A percentile compares a stretch with the other conserved stretches of the same genome.
Conservation (phyloP, 305 asterid genomes). For the Nicotiana rustica region DNA sequence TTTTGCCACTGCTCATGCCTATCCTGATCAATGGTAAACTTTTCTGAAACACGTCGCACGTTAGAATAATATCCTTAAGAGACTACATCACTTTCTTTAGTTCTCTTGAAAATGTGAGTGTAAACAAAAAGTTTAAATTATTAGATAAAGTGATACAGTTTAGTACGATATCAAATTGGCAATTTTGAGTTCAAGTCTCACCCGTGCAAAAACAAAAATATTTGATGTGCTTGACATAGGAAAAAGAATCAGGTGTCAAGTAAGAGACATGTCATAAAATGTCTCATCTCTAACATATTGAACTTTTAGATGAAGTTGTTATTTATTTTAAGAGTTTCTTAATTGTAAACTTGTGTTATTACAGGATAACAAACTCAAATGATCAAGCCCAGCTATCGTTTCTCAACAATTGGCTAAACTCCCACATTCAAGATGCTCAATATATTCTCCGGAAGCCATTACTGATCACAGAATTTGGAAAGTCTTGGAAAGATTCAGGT, state of each 20-base stretch:
- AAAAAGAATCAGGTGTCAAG: not conserved
- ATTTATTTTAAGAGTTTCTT: not conserved
- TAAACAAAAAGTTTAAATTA: not conserved
- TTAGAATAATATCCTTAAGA: not conserved
- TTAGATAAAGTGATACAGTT: not conserved
- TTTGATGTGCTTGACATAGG: not conserved
- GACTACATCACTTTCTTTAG: not conserved
- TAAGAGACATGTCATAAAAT: not conserved
- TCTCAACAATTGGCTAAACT: constrained; percentile 69
- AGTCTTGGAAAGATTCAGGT: constrained; percentile 68
- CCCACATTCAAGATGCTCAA: constrained; percentile 80
- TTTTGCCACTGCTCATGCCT: constrained; percentile 83
- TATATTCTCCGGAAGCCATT: constrained; percentile 71
- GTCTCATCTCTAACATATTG: not conserved
- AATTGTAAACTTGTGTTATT: not conserved
- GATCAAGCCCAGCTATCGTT: constrained; percentile 62
- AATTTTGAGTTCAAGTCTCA: not conserved
- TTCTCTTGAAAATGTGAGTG: not conserved
- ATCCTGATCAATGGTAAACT: constrained; percentile 86
- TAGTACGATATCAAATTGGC: not conserved
- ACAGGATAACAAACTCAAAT: constrained; percentile 66
- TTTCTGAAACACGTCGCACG: not conserved
- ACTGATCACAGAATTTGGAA: constrained; percentile 86
- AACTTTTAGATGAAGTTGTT: not conserved
- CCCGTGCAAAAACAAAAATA: not conserved